Conservation (phyloP, 1,284 basidiomycete species). For the Austropuccinia psidii region DNA sequence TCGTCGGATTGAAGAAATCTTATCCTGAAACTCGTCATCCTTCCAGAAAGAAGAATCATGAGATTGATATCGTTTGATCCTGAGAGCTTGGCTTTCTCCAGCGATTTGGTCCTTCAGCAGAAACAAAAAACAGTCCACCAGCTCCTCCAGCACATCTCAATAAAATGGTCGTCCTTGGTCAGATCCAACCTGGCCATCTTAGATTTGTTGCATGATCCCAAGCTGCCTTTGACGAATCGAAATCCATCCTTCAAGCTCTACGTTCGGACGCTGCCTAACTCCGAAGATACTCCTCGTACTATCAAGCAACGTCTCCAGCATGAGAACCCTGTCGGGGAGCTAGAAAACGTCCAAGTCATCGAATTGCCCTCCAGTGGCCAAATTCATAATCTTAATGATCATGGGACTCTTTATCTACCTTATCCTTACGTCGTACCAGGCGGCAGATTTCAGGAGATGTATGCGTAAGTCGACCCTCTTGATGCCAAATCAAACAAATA, state of each 20-base stretch:
- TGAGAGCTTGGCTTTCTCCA: too few relatives aligned
- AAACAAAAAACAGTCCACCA: too few relatives aligned
- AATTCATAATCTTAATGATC: not conserved
- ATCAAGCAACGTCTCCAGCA: not conserved
- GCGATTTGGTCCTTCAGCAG: too few relatives aligned
- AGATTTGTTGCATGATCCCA: conserved; percentile 25
- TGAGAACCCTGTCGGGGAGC: conserved; percentile 15
- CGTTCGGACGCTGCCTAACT: not conserved
- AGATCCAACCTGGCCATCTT: conserved; percentile 17
- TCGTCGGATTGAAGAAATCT: too few relatives aligned
- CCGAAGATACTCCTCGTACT: not conserved
- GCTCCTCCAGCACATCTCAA: not conserved
- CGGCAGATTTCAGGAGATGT: conserved; percentile 34
- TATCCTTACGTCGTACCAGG: conserved; percentile 34
- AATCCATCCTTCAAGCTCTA: not conserved
- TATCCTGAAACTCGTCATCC: too few relatives aligned
- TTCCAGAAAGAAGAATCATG: too few relatives aligned
- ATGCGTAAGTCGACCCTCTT: conserved; percentile 25
- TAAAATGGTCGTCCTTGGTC: conserved; percentile 10
- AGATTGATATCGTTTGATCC: too few relatives aligned
- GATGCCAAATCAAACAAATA: too few relatives aligned
- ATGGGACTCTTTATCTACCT: conserved; percentile 28
- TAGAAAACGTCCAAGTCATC: conserved; percentile 8
- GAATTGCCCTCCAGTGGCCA: not conserved
- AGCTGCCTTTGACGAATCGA: not conserved